Conservation (phyloP, 208 protist species). For the Crithidia fasciculata region DNA sequence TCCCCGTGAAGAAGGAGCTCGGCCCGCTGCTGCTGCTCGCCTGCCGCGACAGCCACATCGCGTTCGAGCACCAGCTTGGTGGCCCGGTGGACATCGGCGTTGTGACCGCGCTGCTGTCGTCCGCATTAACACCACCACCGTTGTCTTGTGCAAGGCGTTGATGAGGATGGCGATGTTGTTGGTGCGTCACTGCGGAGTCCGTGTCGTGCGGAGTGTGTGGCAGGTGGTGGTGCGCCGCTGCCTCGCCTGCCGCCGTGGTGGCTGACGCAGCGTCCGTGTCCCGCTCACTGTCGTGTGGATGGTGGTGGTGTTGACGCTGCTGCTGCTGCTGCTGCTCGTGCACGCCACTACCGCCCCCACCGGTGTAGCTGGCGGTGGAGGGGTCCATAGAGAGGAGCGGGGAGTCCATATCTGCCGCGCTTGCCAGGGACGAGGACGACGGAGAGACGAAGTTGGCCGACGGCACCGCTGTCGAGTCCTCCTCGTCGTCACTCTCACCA, state of each 20-base stretch:
- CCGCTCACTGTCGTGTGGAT: not conserved
- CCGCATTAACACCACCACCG: no score
- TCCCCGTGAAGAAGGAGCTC: conserved; percentile 5
- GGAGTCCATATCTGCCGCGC: not conserved
- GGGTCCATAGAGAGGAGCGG: conserved; percentile 2
- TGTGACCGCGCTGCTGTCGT: not conserved
- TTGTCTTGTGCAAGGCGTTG: no score
- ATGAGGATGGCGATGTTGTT: no score
- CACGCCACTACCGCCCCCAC: not conserved
- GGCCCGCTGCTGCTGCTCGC: conserved; percentile 8
- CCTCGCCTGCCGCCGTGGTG: not conserved
- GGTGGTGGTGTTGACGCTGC: not conserved
- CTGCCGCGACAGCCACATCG: conserved; percentile 5
- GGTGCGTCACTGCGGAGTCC: not conserved
- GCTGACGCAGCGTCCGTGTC: not conserved
- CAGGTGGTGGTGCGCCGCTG: not conserved
- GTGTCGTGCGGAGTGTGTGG: not conserved
- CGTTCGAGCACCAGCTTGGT: not conserved
- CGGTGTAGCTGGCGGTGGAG: not conserved
- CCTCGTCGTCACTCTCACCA: not conserved
- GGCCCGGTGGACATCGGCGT: not conserved
- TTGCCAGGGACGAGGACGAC: conserved; percentile 1
- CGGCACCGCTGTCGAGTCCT: conserved; percentile 15
- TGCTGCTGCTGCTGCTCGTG: not conserved
- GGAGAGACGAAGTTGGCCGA: conserved; percentile 14